phyloP scores from a whole-genome alignment of 192 early-diverging fungal species.

The Coemansia interrupta region DNA sequence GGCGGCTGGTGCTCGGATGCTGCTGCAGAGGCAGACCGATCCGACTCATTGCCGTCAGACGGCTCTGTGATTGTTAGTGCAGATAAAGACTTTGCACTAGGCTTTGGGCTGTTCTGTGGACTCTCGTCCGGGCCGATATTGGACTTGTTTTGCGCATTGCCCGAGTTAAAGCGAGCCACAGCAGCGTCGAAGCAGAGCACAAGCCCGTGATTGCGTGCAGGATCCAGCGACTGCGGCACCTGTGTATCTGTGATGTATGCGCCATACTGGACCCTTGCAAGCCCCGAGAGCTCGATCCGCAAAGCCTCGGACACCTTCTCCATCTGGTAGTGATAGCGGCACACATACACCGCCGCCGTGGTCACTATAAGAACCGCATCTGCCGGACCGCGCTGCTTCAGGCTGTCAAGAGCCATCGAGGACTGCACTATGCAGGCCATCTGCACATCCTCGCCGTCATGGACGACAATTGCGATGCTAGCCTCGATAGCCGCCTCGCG shows the following conservation, averaged over 20 bases:
- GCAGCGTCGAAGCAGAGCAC: slow-evolving; percentile 27
- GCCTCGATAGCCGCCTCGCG: slow-evolving; percentile 51
- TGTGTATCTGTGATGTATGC: slow-evolving; percentile 39
- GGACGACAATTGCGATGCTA: slow-evolving; percentile 62
- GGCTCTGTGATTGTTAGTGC: neutral
- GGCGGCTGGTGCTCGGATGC: neutral
- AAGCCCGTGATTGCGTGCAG: slow-evolving; percentile 30
- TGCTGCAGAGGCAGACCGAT: neutral
- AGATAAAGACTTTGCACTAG: neutral
- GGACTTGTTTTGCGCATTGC: slow-evolving; percentile 13
- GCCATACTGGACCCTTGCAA: slow-evolving; percentile 60
- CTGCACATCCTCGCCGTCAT: slow-evolving; percentile 58
- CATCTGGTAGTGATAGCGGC: slow-evolving; percentile 64
- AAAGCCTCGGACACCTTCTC: slow-evolving; percentile 67
- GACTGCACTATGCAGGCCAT: slow-evolving; percentile 65
- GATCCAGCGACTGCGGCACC: slow-evolving; percentile 40
- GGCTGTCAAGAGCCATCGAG: slow-evolving; percentile 52
- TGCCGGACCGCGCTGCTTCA: slow-evolving; percentile 46
- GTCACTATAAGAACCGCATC: slow-evolving; percentile 69
- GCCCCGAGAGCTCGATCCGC: slow-evolving; percentile 57
- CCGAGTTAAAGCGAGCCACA: slow-evolving; percentile 18
- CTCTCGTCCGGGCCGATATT: neutral
- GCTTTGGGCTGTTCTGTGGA: neutral
- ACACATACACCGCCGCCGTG: slow-evolving; percentile 63
- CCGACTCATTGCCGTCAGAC: neutral